phyloP scores from a whole-genome alignment of 2,329 filamentous ascomycete species.

The Rhexocercosporidium sp. region DNA sequence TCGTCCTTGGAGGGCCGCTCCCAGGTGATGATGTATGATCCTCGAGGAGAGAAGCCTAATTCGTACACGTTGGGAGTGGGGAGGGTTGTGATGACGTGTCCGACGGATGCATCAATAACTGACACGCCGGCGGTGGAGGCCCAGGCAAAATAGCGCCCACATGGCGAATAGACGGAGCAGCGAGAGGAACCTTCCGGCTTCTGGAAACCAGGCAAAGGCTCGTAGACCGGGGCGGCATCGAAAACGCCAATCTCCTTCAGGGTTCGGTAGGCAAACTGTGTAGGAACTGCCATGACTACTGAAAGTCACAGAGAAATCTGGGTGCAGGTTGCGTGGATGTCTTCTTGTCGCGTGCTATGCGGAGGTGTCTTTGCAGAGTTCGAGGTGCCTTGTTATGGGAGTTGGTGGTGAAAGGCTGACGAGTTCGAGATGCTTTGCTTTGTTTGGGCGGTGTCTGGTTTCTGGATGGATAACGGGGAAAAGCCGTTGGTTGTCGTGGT shows the following conservation, averaged over 20 bases:
- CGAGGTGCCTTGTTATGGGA: slow-evolving; percentile 26
- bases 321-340: slow-evolving; percentile 32
- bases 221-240: slow-evolving; percentile 89
- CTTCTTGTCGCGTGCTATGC: slow-evolving; percentile 33
- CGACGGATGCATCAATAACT: slow-evolving; percentile 81
- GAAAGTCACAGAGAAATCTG: slow-evolving; percentile 68
- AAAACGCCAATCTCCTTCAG: slow-evolving; percentile 95
- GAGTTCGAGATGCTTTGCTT: slow-evolving; percentile 20
- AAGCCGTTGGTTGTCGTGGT: slow-evolving; percentile 19
- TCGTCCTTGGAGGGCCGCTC: slow-evolving; percentile 93
- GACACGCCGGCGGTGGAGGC: slow-evolving; percentile 86
- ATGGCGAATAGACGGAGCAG: slow-evolving; percentile 94
- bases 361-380: slow-evolving; percentile 20
- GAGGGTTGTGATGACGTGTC: slow-evolving; percentile 75
- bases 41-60: slow-evolving; percentile 89
- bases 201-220: slow-evolving; percentile 79
- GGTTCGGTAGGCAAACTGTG: slow-evolving; percentile 97
- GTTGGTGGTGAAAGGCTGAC: background rate
- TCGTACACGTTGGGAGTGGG: slow-evolving; percentile 88
- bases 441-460: slow-evolving; percentile 25
- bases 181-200: slow-evolving; percentile 93
- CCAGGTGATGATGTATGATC: slow-evolving; percentile 95
- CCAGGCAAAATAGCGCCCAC: slow-evolving; percentile 96
- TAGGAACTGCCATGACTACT: slow-evolving; percentile 91
- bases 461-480: slow-evolving; percentile 18